Evolutionary conservation across 1,284 basidiomycete genomes (phyloP), one percentile per base, ranked within the genome.

Genomic region (Lentinus polychrous): DNA sequence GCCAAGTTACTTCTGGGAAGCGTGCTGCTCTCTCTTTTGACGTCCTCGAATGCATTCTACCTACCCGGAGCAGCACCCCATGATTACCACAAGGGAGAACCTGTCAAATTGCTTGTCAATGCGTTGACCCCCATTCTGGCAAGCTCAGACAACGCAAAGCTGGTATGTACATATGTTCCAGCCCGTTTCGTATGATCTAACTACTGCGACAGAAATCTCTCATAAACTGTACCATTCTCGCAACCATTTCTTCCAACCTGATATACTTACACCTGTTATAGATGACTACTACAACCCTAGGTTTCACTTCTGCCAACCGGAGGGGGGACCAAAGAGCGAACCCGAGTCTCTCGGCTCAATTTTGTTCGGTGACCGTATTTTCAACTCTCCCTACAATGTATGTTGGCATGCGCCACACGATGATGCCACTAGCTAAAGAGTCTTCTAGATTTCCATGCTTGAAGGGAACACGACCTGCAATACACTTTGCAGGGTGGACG

Each of bases 331-430:
- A 1, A 69, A 83, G 60, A 83, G 85, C 57, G 84, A 93, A 62
- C 83, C 89, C 11, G 94, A 96, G 67, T 89, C 86, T 1, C 72
- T 99, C 22, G 95, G 95, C 3, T 92, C 91, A 24, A 94, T 96
- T 54, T 72, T 99, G 12, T 97, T 97, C 59, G 95, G 95, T 24
- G 95, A 99, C 71, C 79, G 95, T 52, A 94, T 99, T 62, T 92
- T 94, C 68, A 85, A 86, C 63, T 92, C 91, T 7, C 86, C 89
- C 2, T 94, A 94, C 60, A 76, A 94, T 57, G 87, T 91, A 55
- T 52, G 84, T 71, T 24, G 18, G 20, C 46, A 41, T 36, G 43
- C 36, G n/a, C 12, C 7, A 49, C 45, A 37, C 24, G 38, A 38
- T 31, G 8, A 18, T 4, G 10, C 34, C 39, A 41, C n/a, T 33